A percentile compares a stretch with the other conserved stretches of the same genome.
Conservation (phyloP, 805 yeast species). For the Kodamaea nitidulidarum region DNA sequence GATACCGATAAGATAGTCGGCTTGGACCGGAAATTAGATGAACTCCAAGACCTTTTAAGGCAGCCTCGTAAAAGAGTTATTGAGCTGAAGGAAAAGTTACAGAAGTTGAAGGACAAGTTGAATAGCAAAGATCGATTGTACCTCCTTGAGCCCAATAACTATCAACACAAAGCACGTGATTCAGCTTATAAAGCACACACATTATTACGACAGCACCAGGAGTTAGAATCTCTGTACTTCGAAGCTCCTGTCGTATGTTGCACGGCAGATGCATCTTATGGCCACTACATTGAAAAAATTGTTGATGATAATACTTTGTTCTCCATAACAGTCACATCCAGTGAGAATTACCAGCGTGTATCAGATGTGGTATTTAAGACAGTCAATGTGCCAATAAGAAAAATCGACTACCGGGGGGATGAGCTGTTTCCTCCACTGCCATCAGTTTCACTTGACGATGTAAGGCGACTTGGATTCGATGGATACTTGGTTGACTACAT, state of each 20-base stretch:
- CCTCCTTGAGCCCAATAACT: slow-evolving; percentile 35
- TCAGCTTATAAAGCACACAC: slow-evolving; percentile 31
- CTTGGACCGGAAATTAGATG: slow-evolving; percentile 9
- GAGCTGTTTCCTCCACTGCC: slow-evolving; percentile 13
- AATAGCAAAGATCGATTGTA: slow-evolving; percentile 50
- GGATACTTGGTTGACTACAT: slow-evolving; percentile 72
- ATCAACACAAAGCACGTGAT: slow-evolving; percentile 29
- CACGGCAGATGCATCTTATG: slow-evolving; percentile 46
- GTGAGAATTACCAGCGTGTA: slow-evolving; percentile 45
- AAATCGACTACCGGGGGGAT: not conserved
- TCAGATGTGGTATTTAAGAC: slow-evolving; percentile 34
- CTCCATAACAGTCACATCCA: slow-evolving; percentile 60
- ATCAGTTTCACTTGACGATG: slow-evolving; percentile 23
- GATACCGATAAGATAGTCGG: slow-evolving; percentile 16
- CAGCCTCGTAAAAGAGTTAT: slow-evolving; percentile 6
- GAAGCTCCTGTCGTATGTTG: slow-evolving; percentile 77
- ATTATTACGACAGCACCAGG: slow-evolving; percentile 37
- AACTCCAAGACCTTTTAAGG: slow-evolving; percentile 11
- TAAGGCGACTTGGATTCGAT: slow-evolving; percentile 64
- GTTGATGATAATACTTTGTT: slow-evolving; percentile 50
- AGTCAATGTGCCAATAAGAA: slow-evolving; percentile 55
- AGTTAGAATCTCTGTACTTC: slow-evolving; percentile 43
- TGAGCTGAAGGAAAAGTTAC: slow-evolving; percentile 13
- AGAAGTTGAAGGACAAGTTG: slow-evolving; percentile 18
- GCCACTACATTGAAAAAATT: slow-evolving; percentile 54